Evolutionary conservation across 257 asterid genomes (phyloP).

Genomic region (Scutellaria minor): DNA sequence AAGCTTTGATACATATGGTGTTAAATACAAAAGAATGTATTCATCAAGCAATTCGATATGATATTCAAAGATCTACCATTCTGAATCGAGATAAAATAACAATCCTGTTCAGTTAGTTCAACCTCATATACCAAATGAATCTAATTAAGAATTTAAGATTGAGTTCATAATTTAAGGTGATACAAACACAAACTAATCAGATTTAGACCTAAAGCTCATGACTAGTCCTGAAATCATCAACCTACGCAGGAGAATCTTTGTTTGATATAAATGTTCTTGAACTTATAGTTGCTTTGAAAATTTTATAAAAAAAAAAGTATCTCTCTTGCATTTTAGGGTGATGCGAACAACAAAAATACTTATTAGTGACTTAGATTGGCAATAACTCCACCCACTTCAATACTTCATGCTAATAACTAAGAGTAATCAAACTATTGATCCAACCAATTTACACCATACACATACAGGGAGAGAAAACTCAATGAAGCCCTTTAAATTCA

Average conservation of each 20-base stretch:
- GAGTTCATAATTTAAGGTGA: not conserved
- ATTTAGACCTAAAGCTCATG: not conserved
- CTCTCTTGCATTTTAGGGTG: not conserved
- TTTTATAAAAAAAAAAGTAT: not conserved
- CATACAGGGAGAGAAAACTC: not conserved
- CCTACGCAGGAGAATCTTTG: not conserved
- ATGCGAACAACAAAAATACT: no score
- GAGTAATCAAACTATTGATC: not conserved
- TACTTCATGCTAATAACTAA: not conserved
- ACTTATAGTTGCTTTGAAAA: not conserved
- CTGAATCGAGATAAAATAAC: not conserved
- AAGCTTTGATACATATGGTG: not conserved
- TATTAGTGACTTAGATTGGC: not conserved
- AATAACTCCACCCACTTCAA: not conserved
- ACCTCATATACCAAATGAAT: constrained; percentile 5
- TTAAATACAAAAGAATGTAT: not conserved
- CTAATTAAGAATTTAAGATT: not conserved
- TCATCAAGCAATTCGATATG: not conserved
- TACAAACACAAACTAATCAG: not conserved
- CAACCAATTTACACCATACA: constrained; percentile 3
- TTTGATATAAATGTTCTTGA: not conserved
- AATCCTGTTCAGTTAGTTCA: not conserved
- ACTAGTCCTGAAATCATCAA: constrained; percentile 15
- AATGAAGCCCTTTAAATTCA: constrained; percentile 14
- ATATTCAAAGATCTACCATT: not conserved